Evolutionary conservation across 2,329 filamentous ascomycete species (phyloP).

Genomic region (Curvularia hawaiiensis): DNA sequence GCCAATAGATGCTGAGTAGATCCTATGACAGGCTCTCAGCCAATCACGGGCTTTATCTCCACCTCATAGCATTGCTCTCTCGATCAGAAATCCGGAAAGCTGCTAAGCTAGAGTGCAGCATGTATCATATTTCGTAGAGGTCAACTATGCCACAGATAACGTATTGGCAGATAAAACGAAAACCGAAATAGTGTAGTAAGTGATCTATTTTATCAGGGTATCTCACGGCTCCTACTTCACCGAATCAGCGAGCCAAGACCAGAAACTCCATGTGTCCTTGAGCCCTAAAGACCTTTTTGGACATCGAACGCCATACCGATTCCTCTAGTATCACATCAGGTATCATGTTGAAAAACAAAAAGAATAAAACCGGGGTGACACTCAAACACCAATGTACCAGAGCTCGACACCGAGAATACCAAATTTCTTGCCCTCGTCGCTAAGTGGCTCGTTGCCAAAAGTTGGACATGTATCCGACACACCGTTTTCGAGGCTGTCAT

Average conservation of each 20-base stretch:
- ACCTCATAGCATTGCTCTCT: no score
- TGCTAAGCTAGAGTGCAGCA: no score
- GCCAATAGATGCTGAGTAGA: no score
- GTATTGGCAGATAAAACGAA: no score
- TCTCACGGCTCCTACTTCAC: neutral
- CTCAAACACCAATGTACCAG: conserved; percentile 76
- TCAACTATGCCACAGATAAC: no score
- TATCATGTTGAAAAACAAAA: neutral
- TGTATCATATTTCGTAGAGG: no score
- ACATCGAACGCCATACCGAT: neutral
- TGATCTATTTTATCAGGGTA: conserved; percentile 1
- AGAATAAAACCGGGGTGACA: neutral
- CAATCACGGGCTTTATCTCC: no score
- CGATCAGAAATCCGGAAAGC: no score
- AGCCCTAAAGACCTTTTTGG: neutral
- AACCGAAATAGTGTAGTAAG: neutral
- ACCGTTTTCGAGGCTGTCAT: conserved; percentile 81
- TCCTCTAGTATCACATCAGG: neutral
- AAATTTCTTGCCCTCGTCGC: conserved; percentile 92
- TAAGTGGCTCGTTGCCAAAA: conserved; percentile 92
- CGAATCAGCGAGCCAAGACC: neutral
- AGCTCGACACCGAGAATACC: conserved; percentile 88
- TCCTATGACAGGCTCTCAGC: no score
- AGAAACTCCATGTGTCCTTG: neutral
- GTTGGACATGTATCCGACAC: conserved; percentile 85